phyloP scores from a whole-genome alignment of 2,329 filamentous ascomycete genomes.

The Domatiomyces catenatus region DNA sequence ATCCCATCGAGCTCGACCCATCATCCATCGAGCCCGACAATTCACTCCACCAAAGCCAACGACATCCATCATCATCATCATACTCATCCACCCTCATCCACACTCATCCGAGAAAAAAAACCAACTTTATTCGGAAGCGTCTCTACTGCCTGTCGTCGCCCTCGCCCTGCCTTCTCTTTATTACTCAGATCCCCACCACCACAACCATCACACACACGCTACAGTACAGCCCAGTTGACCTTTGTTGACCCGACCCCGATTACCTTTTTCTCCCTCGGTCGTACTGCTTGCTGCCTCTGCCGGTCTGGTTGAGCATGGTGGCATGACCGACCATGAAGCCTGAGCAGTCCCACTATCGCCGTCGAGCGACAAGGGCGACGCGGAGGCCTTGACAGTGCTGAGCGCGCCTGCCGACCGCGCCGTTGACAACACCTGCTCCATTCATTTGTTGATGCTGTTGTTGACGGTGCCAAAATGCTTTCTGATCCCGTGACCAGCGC shows the following conservation, averaged over 20 bases:
- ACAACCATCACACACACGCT: background rate
- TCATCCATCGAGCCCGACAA: background rate
- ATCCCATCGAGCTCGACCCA: background rate
- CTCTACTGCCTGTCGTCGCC: background rate
- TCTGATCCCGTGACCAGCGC: slow-evolving; percentile 13
- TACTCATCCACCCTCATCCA: background rate
- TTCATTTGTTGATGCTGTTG: background rate
- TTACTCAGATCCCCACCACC: background rate
- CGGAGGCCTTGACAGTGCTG: background rate
- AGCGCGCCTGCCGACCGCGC: background rate
- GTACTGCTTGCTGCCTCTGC: background rate
- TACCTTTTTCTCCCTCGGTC: background rate
- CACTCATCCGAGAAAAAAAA: background rate
- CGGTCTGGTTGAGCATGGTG: background rate
- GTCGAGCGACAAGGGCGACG: background rate
- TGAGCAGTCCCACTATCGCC: background rate
- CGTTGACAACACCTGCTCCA: background rate
- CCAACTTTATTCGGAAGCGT: background rate
- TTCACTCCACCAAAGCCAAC: background rate
- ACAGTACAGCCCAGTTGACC: background rate
- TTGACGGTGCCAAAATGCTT: slow-evolving; percentile 6
- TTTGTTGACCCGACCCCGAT: background rate
- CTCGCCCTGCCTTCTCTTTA: background rate
- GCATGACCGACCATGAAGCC: background rate
- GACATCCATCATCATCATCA: background rate